These are phyloP conservation scores for Lepraria neglecta DNA, from an alignment of 495 filamentous ascomycete genomes.

Conservation along the genomic window DNA sequence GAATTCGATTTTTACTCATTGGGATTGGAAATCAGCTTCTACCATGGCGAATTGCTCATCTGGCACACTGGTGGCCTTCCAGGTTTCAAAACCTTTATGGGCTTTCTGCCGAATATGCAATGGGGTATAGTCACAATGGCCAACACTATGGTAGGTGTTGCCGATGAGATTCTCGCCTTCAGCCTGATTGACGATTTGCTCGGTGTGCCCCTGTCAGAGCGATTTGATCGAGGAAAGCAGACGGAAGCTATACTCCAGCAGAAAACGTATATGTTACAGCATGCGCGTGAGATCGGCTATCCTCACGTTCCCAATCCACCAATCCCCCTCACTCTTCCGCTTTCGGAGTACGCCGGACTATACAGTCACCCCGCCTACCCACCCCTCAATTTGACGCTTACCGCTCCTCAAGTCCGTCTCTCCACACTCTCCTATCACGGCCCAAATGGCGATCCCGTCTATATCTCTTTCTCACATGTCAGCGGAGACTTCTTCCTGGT, in stretches of 20 bases:
- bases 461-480: conserved; percentile 23
- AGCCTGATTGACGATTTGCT: conserved; percentile 40
- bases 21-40: conserved; percentile 41
- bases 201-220: conserved; percentile 26
- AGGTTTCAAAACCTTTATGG: conserved; percentile 40
- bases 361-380: conserved; percentile 41
- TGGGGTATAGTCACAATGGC: conserved; percentile 44
- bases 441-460: background rate
- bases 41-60: conserved; percentile 40
- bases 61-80: conserved; percentile 43
- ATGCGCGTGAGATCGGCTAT: conserved; percentile 21
- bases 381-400: conserved; percentile 31
- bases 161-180: conserved; percentile 32
- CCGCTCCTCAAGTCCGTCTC: conserved; percentile 30
- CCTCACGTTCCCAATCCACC: background rate
- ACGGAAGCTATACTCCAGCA: background rate
- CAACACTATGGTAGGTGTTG: conserved; percentile 36
- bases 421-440: conserved; percentile 12
- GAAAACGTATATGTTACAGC: background rate
- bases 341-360: conserved; percentile 34
- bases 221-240: conserved; percentile 23
- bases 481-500: conserved; percentile 28
- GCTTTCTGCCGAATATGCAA: conserved; percentile 40
- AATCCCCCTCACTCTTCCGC: conserved; percentile 31
- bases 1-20: conserved; percentile 37